Conservation (phyloP, 2,329 filamentous ascomycete species). For the Stachybotrys elegans region DNA sequence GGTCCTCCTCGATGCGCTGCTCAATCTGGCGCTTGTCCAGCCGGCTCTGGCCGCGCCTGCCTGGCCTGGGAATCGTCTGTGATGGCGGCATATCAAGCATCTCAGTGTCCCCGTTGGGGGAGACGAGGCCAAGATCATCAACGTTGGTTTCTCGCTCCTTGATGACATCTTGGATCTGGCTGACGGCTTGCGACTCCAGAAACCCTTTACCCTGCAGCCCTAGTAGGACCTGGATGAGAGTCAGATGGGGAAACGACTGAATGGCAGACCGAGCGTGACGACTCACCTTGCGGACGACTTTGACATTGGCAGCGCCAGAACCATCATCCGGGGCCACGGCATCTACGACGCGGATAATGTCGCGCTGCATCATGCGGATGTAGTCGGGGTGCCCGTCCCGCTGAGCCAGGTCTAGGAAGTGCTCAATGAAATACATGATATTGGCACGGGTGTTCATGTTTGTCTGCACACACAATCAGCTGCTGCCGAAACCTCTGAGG, state of each 20-base stretch:
- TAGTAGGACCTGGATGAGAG: conserved; percentile 52
- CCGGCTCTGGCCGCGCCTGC: conserved; percentile 28
- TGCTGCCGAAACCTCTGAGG: no score
- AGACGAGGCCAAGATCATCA: conserved; percentile 48
- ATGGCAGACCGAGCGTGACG: neutral
- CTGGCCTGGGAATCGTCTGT: conserved; percentile 32
- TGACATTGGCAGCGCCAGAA: conserved; percentile 86
- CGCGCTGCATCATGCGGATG: conserved; percentile 88
- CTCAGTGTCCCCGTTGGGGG: conserved; percentile 40
- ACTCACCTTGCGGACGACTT: conserved; percentile 76
- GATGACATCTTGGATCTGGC: conserved; percentile 77
- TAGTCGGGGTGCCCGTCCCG: conserved; percentile 75
- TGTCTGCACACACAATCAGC: conserved; percentile 45
- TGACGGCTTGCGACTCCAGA: conserved; percentile 67
- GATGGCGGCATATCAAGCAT: conserved; percentile 36
- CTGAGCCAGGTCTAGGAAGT: conserved; percentile 80
- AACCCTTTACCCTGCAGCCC: conserved; percentile 67
- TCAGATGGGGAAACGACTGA: neutral
- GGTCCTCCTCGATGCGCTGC: conserved; percentile 93
- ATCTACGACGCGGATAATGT: conserved; percentile 87
- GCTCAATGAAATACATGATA: conserved; percentile 98
- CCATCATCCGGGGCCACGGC: conserved; percentile 84
- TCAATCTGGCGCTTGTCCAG: conserved; percentile 87
- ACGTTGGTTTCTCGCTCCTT: conserved; percentile 68
- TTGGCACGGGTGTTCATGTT: conserved; percentile 97